Evolutionary conservation across 2,329 filamentous ascomycete species (phyloP).

Genomic region (Cytospora leucostoma): DNA sequence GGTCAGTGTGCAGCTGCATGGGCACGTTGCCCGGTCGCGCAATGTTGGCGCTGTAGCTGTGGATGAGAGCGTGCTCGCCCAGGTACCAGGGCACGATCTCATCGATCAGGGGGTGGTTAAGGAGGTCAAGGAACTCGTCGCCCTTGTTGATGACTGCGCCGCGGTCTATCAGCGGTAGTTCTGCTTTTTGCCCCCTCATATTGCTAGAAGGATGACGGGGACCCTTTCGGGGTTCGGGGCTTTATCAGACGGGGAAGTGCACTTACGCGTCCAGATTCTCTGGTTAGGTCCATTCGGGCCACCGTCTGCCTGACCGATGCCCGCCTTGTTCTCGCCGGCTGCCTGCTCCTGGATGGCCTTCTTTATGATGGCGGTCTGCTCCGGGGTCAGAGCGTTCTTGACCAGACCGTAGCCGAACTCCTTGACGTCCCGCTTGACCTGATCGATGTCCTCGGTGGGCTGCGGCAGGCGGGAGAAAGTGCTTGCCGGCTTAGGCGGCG

Average conservation of each 20-base stretch:
- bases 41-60: conserved; percentile 37
- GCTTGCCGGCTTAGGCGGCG: conserved; percentile 36
- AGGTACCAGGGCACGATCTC: conserved; percentile 34
- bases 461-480: conserved; percentile 42
- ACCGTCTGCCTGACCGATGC: conserved; percentile 31
- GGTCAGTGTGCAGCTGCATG: conserved; percentile 36
- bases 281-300: conserved; percentile 29
- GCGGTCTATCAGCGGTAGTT: not conserved
- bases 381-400: conserved; percentile 32
- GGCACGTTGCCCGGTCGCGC: conserved; percentile 33
- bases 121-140: conserved; percentile 35
- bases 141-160: conserved; percentile 30
- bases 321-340: conserved; percentile 32
- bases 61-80: conserved; percentile 35
- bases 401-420: conserved; percentile 36
- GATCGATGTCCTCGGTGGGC: conserved; percentile 35
- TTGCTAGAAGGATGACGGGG: not conserved
- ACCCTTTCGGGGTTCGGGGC: no score
- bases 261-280: conserved; percentile 25
- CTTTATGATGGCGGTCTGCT: conserved; percentile 32
- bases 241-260: not conserved
- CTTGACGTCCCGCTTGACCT: conserved; percentile 33
- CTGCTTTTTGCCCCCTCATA: not conserved
- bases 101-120: conserved; percentile 35
- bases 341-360: conserved; percentile 33